Evolutionary conservation across 2,329 filamentous ascomycete genomes (phyloP).

Genomic region (Calonectria pseudoreteaudii): DNA sequence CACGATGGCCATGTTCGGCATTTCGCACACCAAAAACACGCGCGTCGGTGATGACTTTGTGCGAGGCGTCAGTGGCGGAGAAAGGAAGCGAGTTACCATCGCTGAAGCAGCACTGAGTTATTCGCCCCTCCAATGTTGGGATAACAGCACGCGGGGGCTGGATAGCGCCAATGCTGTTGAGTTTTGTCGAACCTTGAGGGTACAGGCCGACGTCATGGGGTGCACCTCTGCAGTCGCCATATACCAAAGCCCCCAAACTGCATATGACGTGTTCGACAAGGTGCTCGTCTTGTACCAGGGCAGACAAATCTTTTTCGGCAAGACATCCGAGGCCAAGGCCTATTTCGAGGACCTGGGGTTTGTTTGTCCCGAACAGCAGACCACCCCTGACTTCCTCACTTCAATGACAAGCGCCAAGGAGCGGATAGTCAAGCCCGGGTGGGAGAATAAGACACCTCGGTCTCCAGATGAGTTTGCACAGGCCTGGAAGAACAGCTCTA

Average conservation of each 20-base stretch:
- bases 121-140: conserved; percentile 74
- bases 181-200: conserved; percentile 70
- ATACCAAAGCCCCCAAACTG: conserved; percentile 66
- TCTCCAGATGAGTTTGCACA: conserved; percentile 51
- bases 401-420: conserved; percentile 56
- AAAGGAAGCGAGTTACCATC: conserved; percentile 55
- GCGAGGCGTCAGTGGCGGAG: conserved; percentile 64
- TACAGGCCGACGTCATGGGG: conserved; percentile 69
- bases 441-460: conserved; percentile 46
- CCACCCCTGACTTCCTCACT: conserved; percentile 34
- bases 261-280: conserved; percentile 69
- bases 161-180: conserved; percentile 73
- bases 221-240: conserved; percentile 69
- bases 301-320: conserved; percentile 65
- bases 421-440: conserved; percentile 45
- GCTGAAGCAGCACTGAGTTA: conserved; percentile 44
- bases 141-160: conserved; percentile 72
- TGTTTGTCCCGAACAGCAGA: conserved; percentile 25
- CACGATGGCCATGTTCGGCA: conserved; percentile 77
- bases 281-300: conserved; percentile 75
- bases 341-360: conserved; percentile 65
- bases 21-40: conserved; percentile 75
- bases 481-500: conserved; percentile 42
- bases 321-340: conserved; percentile 38
- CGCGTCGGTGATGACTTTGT: conserved; percentile 77